Percentiles rank a stretch among this genome's conserved stretches.
phyloP scores from a whole-genome alignment of 805 yeast species.

The Saccharomycopsis javanensis region DNA sequence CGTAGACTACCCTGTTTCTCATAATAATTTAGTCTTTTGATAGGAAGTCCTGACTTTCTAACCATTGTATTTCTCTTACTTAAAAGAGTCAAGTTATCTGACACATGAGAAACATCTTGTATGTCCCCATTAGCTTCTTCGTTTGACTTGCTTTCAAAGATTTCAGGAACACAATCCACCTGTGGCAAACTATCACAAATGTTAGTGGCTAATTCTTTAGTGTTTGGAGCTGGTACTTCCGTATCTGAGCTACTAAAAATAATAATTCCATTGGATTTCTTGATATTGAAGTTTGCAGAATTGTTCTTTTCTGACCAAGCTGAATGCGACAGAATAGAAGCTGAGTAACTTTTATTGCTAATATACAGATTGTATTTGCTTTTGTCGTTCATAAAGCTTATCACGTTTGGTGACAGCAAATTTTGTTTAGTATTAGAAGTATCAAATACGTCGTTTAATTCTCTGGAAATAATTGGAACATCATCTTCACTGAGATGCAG shows the following conservation, averaged over 20 bases:
- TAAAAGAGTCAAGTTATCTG: neutral
- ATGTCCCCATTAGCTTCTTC: neutral
- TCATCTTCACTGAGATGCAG: neutral
- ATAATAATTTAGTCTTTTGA: neutral
- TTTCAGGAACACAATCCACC: neutral
- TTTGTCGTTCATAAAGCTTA: neutral
- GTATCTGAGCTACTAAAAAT: neutral
- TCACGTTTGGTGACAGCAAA: neutral
- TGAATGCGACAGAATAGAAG: neutral
- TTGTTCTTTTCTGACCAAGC: neutral
- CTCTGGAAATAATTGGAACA: neutral
- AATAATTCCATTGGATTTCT: neutral
- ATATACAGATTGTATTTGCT: neutral
- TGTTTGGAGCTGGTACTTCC: neutral
- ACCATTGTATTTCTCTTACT: neutral
- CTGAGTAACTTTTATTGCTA: neutral
- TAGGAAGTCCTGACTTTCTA: neutral
- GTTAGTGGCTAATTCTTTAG: neutral
- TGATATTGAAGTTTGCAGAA: neutral
- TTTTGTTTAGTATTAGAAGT: neutral
- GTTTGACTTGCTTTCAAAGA: neutral
- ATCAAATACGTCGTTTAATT: neutral
- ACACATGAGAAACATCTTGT: neutral
- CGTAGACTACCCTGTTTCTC: neutral
- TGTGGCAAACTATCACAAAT: neutral